Evolutionary conservation across 176 grass and related monocot species (phyloP).

Genomic region (Ensete glaucum): DNA sequence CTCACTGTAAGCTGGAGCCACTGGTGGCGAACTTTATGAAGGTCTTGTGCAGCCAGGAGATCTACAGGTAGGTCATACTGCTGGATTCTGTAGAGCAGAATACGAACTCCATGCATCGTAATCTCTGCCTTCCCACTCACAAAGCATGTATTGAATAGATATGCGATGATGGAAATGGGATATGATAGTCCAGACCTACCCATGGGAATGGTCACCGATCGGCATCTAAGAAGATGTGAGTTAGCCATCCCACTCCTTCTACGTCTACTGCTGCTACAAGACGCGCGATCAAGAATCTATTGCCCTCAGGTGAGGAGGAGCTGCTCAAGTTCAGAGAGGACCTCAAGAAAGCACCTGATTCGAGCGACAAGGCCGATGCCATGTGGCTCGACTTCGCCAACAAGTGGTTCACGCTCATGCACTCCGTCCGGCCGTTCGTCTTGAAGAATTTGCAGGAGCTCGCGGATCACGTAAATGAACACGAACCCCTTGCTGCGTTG

Average conservation of each 20-base stretch:
- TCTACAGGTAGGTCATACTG: conserved; percentile 38
- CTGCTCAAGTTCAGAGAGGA: conserved; percentile 38
- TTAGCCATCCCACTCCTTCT: background rate
- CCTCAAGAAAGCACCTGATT: conserved; percentile 19
- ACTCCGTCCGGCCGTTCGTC: conserved; percentile 45
- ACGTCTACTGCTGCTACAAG: too few relatives aligned
- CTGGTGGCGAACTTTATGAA: conserved; percentile 48
- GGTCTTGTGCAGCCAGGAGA: conserved; percentile 80
- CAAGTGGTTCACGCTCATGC: conserved; percentile 83
- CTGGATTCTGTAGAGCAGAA: background rate
- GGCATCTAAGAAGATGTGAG: conserved; percentile 66
- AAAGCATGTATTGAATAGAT: conserved; percentile 25
- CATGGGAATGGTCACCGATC: conserved; percentile 61
- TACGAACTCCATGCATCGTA: too few relatives aligned
- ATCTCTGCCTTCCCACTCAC: background rate
- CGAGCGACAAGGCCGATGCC: conserved; percentile 11
- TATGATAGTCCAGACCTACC: conserved; percentile 59
- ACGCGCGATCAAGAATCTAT: too few relatives aligned
- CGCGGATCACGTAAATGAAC: conserved; percentile 42
- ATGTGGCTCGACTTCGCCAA: conserved; percentile 53
- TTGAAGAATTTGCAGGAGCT: conserved; percentile 45
- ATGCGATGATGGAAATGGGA: conserved; percentile 71
- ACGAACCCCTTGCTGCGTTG: too few relatives aligned
- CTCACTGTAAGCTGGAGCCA: conserved; percentile 65
- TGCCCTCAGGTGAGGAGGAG: conserved; percentile 43